These are phyloP conservation scores for Paspalum vaginatum DNA, from an alignment of 176 grass and related monocot species.

Conservation along the genomic window DNA sequence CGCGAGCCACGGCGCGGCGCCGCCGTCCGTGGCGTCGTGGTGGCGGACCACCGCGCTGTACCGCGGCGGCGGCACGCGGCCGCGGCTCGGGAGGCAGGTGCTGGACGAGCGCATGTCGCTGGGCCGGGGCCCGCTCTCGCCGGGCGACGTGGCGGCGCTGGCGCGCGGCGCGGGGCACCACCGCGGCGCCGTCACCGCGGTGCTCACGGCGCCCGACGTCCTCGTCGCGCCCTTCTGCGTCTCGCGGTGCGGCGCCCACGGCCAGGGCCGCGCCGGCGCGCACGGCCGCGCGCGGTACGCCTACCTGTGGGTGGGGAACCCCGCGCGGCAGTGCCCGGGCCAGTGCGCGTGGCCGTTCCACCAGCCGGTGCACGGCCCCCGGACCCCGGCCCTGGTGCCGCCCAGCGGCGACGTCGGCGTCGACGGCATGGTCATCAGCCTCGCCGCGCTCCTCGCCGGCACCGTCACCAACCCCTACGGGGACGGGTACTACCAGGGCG, in stretches of 20 bases:
- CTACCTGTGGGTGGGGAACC: constrained; percentile 83
- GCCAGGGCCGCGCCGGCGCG: constrained; percentile 37
- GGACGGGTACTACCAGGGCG: constrained; percentile 79
- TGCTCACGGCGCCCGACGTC: constrained; percentile 74
- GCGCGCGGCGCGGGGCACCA: constrained; percentile 52
- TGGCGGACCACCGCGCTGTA: constrained; percentile 63
- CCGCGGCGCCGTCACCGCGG: constrained; percentile 52
- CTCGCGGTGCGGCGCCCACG: constrained; percentile 71
- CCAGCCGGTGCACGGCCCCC: constrained; percentile 64
- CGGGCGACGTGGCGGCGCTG: constrained; percentile 56
- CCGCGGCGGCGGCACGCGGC: constrained; percentile 47
- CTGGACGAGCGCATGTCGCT: constrained; percentile 54
- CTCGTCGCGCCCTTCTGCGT: constrained; percentile 66
- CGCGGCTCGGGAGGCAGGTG: constrained; percentile 56
- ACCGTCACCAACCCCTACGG: constrained; percentile 84
- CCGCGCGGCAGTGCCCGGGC: constrained; percentile 71
- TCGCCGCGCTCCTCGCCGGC: constrained; percentile 72
- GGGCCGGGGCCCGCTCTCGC: constrained; percentile 54
- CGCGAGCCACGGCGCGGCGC: neutral
- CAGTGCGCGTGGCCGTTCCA: constrained; percentile 97
- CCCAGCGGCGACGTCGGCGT: constrained; percentile 75
- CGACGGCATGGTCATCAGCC: constrained; percentile 78
- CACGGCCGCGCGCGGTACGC: constrained; percentile 50
- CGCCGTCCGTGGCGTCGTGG: constrained; percentile 83
- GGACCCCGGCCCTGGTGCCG: constrained; percentile 52